Evolutionary conservation across 805 yeast species (phyloP).

Genomic region (Nakazawaea holstii): DNA sequence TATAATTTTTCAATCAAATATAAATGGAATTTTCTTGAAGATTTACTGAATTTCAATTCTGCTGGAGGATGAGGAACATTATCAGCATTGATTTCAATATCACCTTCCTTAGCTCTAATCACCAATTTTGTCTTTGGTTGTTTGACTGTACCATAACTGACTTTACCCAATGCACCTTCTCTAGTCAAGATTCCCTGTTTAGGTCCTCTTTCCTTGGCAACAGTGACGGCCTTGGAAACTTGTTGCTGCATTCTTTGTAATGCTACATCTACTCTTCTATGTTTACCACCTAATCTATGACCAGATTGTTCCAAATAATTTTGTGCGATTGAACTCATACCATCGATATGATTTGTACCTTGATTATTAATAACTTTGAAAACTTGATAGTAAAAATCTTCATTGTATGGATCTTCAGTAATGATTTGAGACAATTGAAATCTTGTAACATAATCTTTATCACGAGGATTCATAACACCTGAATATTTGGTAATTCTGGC

Average conservation of each 20-base stretch:
- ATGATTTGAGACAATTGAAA: slow-evolving; percentile 94
- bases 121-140: slow-evolving; percentile 86
- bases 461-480: slow-evolving; percentile 96
- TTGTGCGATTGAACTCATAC: slow-evolving; percentile 80
- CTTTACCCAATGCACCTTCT: slow-evolving; percentile 89
- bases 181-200: slow-evolving; percentile 56
- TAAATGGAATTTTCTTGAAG: slow-evolving; percentile 49
- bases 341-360: slow-evolving; percentile 49
- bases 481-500: slow-evolving; percentile 73
- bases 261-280: slow-evolving; percentile 82
- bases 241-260: slow-evolving; percentile 97
- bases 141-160: slow-evolving; percentile 71
- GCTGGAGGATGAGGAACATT: slow-evolving; percentile 22
- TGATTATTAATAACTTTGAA: slow-evolving; percentile 63
- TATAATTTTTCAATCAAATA: slow-evolving; percentile 74
- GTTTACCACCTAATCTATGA: slow-evolving; percentile 81
- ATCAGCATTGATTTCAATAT: slow-evolving; percentile 17
- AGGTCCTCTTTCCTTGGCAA: slow-evolving; percentile 78
- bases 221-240: slow-evolving; percentile 92
- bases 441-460: slow-evolving; percentile 91
- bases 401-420: slow-evolving; percentile 94
- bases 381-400: slow-evolving; percentile 94
- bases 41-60: slow-evolving; percentile 26
- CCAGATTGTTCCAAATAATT: slow-evolving; percentile 90
- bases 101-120: slow-evolving; percentile 46